Base-by-base conservation (phyloP, 2,329 filamentous ascomycete genomes). In the Ascochyta rabiei region DNA sequence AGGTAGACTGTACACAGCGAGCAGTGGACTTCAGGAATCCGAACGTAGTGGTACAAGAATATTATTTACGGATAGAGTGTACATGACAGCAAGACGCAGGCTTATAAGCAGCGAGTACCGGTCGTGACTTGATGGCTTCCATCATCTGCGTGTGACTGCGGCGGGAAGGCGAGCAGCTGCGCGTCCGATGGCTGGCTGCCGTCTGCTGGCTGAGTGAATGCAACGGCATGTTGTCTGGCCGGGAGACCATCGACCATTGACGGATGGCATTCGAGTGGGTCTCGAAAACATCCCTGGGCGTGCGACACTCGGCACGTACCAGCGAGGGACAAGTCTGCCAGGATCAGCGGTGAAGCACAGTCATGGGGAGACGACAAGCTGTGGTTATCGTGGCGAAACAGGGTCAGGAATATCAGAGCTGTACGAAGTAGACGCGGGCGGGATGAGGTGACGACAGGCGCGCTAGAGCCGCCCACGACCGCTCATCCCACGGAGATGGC, bases 181-280 rank as follows among this genome's bases (percentile, higher is more conserved):
- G 30, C 43, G n/a, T 41, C 50, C 30, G 34, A 23, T 28, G 6
- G 24, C 24, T 10, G 28, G 10, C 12, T 30, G 28, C 10, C 13
- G 28, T 9, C 28, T 60, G 52, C 50, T 21, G 39, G 42, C 40
- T 38, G 50, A 40, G 24, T 45, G 28, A 48, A 42, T 31, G 12
- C 28, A 13, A 30, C 26, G 18, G 33, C 28, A 56, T 51, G 45
- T 13, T 47, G 48, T 56, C n/a, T 57, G 48, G n/a, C n/a, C 21
- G 39, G 47, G 31, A 47, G 39, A 44, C 41, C 31, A 49, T 45
- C 51, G 52, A 56, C 52, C 47, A 57, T 33, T 45, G 45, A 49
- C 37, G 48, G 42, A 47, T 34, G 48, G 43, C 30, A 33, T 45
- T 42, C 37, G 34, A 45, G 48, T 42, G 52, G 44, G 43, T 41